Conservation (phyloP, 805 yeast genomes). For the Aciculoconidium aculeatum region DNA sequence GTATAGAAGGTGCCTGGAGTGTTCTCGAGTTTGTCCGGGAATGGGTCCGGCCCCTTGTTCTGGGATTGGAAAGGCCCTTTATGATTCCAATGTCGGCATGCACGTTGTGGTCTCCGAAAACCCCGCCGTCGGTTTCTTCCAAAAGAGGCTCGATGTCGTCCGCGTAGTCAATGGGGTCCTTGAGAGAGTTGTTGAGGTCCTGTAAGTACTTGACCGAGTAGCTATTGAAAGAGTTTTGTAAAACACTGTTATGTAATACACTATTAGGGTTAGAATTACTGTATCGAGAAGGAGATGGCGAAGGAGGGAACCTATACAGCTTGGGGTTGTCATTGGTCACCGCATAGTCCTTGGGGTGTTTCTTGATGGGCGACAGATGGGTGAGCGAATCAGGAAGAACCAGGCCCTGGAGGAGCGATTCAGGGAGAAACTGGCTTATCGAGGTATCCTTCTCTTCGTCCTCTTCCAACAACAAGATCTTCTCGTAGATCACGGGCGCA, state of each 20-base stretch:
- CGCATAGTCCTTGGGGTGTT: slow-evolving; percentile 34
- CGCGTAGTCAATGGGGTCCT: slow-evolving; percentile 16
- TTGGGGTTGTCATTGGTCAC: slow-evolving; percentile 42
- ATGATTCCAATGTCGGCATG: not conserved
- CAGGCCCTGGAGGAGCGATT: slow-evolving; percentile 1
- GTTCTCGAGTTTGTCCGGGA: no score
- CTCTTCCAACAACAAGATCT: slow-evolving; percentile 21
- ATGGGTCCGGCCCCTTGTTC: no score
- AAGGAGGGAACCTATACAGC: slow-evolving; percentile 54
- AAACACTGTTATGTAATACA: slow-evolving; percentile 5
- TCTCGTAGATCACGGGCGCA: slow-evolving; percentile 12
- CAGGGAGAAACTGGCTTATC: slow-evolving; percentile 2
- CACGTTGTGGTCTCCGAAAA: not conserved
- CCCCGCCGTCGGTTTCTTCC: slow-evolving; percentile 8
- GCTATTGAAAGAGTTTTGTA: slow-evolving; percentile 15
- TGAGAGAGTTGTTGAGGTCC: slow-evolving; percentile 14
- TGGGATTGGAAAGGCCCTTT: no score
- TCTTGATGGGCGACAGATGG: slow-evolving; percentile 8
- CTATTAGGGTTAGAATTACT: slow-evolving; percentile 8
- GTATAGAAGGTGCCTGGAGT: no score
- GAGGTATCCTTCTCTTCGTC: slow-evolving; percentile 19
- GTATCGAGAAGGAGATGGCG: slow-evolving; percentile 22
- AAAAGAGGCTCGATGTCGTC: slow-evolving; percentile 32
- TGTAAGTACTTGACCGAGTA: slow-evolving; percentile 42
- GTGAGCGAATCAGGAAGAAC: slow-evolving; percentile 1